Evolutionary conservation across 2,329 filamentous ascomycete species (phyloP).

Genomic region (Alternaria angustiovoidea): DNA sequence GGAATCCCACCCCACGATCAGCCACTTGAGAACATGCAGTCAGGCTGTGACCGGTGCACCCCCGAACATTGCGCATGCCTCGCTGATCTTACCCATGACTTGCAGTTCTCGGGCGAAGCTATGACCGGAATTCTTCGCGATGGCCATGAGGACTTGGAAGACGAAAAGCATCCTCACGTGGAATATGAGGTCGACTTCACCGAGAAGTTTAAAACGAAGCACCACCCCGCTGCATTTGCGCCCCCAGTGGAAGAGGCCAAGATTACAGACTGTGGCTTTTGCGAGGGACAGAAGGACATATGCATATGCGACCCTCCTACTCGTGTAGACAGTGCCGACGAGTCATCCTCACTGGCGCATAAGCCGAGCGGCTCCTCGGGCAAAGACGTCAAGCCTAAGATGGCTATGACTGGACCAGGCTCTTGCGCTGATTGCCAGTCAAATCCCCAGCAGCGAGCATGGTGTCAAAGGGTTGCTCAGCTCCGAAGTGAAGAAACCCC

Average conservation of each 20-base stretch:
- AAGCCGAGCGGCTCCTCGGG: conserved; percentile 7
- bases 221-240: conserved; percentile 32
- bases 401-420: conserved; percentile 36
- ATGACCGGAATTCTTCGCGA: conserved; percentile 27
- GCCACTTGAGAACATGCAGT: conserved; percentile 17
- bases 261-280: conserved; percentile 43
- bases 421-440: conserved; percentile 47
- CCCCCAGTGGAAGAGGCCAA: conserved; percentile 24
- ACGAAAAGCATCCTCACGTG: conserved; percentile 8
- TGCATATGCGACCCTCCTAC: conserved; percentile 42
- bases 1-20: not conserved
- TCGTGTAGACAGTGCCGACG: conserved; percentile 19
- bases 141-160: conserved; percentile 9
- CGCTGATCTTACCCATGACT: conserved; percentile 37
- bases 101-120: conserved; percentile 22
- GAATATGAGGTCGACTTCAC: conserved; percentile 48
- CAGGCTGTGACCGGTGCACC: conserved; percentile 40
- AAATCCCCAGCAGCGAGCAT: conserved; percentile 46
- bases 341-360: conserved; percentile 18
- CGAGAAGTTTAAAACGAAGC: conserved; percentile 22
- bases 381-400: conserved; percentile 11
- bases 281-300: conserved; percentile 38
- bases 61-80: conserved; percentile 45
- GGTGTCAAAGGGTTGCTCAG: conserved; percentile 47
- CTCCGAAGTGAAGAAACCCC: conserved; percentile 30